Percentiles rank a stretch among this genome's conserved stretches.
phyloP scores from a whole-genome alignment of 2,329 filamentous ascomycete species.

The Pyricularia sp. region DNA sequence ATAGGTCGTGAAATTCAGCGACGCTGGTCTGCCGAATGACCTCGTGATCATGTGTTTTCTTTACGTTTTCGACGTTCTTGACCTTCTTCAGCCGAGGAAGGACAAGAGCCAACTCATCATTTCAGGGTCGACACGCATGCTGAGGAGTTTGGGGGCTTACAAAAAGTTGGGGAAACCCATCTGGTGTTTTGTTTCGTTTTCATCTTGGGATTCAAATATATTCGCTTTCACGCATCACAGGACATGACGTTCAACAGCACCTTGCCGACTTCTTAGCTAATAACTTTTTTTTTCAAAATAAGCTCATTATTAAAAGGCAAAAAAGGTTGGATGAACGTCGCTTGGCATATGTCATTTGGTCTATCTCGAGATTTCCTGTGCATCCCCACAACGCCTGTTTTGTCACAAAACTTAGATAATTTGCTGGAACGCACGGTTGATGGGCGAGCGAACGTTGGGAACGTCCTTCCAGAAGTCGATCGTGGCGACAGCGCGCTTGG shows the following conservation, averaged over 20 bases:
- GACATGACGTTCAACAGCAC: not conserved
- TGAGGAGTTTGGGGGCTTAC: not conserved
- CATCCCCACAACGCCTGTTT: not conserved
- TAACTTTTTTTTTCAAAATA: conserved; percentile 1
- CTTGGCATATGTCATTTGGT: conserved; percentile 4
- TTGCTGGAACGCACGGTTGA: conserved; percentile 98
- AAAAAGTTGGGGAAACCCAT: not conserved
- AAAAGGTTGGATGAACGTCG: conserved; percentile 3
- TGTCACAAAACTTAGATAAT: conserved; percentile 53
- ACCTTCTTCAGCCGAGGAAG: not conserved
- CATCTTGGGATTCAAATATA: not conserved
- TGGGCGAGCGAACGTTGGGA: conserved; percentile 77
- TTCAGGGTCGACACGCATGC: not conserved
- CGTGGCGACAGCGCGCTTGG: conserved; percentile 86
- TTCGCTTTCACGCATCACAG: not conserved
- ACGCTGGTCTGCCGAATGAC: conserved; percentile 30
- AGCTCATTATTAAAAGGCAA: not conserved
- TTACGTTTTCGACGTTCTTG: not conserved
- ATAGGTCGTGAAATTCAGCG: conserved; percentile 41
- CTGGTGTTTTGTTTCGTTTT: not conserved
- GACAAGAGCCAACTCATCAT: not conserved
- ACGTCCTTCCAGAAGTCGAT: conserved; percentile 96
- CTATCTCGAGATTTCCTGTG: not conserved
- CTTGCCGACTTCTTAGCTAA: not conserved
- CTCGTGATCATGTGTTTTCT: not conserved